phyloP scores from a whole-genome alignment of 2,329 filamentous ascomycete genomes.

The Orbilia oligospora region DNA sequence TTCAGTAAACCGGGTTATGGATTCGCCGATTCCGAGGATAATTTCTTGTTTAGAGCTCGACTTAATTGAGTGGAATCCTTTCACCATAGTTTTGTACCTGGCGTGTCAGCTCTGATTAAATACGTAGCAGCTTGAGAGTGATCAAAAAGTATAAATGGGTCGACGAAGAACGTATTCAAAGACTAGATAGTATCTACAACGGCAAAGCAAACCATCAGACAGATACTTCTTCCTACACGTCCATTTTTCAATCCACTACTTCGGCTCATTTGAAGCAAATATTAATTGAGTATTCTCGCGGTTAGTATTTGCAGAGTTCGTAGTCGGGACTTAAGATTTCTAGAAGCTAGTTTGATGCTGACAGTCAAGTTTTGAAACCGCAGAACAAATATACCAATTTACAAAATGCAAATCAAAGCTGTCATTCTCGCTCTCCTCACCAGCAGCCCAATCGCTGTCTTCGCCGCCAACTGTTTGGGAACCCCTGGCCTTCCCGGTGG shows the following conservation, averaged over 20 bases:
- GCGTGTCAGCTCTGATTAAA: neutral
- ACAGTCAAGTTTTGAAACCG: neutral
- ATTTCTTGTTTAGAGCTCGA: neutral
- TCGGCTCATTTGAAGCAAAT: no score
- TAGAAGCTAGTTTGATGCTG: no score
- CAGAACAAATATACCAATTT: neutral
- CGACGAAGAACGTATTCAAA: neutral
- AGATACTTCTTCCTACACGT: no score
- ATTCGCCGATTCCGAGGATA: slow-evolving; percentile 2
- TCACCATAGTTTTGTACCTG: neutral
- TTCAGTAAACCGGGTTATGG: neutral
- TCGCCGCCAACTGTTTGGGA: slow-evolving; percentile 32
- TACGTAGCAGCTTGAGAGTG: neutral
- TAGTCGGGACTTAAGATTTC: no score
- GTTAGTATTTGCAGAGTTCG: no score
- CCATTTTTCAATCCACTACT: no score
- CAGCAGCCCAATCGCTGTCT: slow-evolving; percentile 33
- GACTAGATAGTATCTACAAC: neutral
- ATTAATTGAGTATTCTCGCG: no score
- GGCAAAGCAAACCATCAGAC: no score
- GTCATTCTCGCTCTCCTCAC: slow-evolving; percentile 11
- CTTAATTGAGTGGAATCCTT: neutral
- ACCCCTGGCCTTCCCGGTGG: slow-evolving; percentile 38
- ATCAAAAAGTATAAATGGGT: neutral
- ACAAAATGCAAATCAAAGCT: slow-evolving; percentile 49